Percentiles rank a stretch among this genome's conserved stretches.
Conservation (phyloP, 2,329 filamentous ascomycete species). For the Ramularia endophylla region DNA sequence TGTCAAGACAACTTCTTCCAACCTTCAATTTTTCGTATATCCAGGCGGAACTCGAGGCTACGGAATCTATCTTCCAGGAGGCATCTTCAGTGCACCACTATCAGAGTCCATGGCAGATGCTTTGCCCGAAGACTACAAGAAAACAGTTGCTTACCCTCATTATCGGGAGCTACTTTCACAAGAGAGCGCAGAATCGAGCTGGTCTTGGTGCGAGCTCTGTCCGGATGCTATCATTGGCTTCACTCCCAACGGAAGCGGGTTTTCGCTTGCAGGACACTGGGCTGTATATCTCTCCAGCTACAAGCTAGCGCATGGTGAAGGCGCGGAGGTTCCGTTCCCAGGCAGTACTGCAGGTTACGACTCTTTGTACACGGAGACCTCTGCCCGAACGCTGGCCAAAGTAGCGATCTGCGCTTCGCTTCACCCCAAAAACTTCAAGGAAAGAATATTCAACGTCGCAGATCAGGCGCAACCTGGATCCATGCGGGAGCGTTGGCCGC, state of each 20-base stretch:
- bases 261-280: constrained; percentile 30
- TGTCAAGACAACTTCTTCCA: constrained; percentile 30
- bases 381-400: constrained; percentile 30
- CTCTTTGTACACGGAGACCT: constrained; percentile 31
- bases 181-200: constrained; percentile 28
- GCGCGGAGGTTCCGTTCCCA: constrained; percentile 33
- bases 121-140: constrained; percentile 25
- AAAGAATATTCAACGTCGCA: constrained; percentile 18
- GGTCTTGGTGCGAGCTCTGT: constrained; percentile 34
- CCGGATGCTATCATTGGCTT: constrained; percentile 36
- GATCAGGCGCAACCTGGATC: constrained; percentile 13
- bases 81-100: constrained; percentile 33
- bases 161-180: too few species aligned
- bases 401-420: constrained; percentile 18
- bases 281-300: constrained; percentile 33
- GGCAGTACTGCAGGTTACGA: constrained; percentile 31
- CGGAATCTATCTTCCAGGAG: constrained; percentile 38
- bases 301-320: constrained; percentile 32
- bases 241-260: constrained; percentile 35
- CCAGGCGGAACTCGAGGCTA: constrained; percentile 35
- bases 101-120: constrained; percentile 31
- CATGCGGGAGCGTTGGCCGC: constrained; percentile 24
- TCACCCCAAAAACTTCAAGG: constrained; percentile 4
- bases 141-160: too few species aligned
- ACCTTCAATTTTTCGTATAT: constrained; percentile 35